Evolutionary conservation across 208 protist genomes (phyloP), one percentile per base, ranked within the genome.

Genomic region (Crithidia sp.): DNA sequence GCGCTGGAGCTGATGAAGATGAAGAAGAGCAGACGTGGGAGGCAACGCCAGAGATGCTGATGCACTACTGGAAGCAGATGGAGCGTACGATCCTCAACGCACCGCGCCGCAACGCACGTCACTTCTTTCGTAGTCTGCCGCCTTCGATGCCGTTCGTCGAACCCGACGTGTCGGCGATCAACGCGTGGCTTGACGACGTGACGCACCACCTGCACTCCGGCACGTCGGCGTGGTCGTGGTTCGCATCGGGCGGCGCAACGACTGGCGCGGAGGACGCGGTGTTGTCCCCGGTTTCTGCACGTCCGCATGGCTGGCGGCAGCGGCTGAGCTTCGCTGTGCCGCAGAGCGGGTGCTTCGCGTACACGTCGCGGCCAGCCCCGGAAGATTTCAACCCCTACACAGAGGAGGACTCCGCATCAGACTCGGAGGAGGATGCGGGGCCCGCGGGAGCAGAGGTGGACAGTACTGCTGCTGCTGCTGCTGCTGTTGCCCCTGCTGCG

Each of bases 1-100:
- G 6, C n/a, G 63, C 41, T 2, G 62, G 61, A 6, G 63, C 45
- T 2, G 62, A 67, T 7, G 64, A 60, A 5, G 66, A 82, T 16
- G 67, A 72, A 7, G 72, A 77, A 45, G 72, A 77, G 53, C 66
- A 82, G 45, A 59, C 70, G 13, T 71, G 65, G 62, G 63, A 77
- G 57, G 65, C 67, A 7, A 67, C 73, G 14, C 67, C 67, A 4
- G 78, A 77, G 49, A 76, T 83, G 72, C 45, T 83, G 40, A 78
- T 71, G 66, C 78, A 76, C 50, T 83, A 83, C 72, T 83, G 78
- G 78, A 68, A 60, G 57, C 78, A 83, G 68, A 62, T 83, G 14
- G 60, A 76, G 56, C 71, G 72, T 13, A 68, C 67, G 5, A 83
- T 83, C 49, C 61, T 83, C 4, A 55, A 64, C 28, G 71, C 78